Evolutionary conservation across 495 filamentous ascomycete genomes (phyloP), one percentile per base, ranked within the genome.

Genomic region (Arthonia radiata): DNA sequence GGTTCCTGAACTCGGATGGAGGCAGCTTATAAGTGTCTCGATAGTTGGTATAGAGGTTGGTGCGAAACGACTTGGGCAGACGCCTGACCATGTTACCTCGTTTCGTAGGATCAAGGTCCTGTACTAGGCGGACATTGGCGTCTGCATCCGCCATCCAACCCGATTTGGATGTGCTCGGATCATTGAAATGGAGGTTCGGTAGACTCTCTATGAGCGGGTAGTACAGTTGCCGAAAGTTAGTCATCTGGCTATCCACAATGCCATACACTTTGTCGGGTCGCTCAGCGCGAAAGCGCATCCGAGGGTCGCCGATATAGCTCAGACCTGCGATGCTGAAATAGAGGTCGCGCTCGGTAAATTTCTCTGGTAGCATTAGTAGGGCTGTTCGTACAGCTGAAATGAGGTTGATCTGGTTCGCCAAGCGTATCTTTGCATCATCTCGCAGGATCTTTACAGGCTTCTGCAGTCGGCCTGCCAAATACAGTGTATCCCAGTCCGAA

Each of bases 391-490:
- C 53, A 3, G 86, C 86, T 4, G 83, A 86, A 13, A 94, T 48
- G 4, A 97, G 61, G 42, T 97, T 97, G 46, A 86, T 67, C 44
- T 94, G 89, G 44, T 94, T 93, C 4, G 86, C 76, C 13, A 92
- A 57, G 11, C 82, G 76, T 18, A 97, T 77, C 27, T 68, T 65
- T 2, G 89, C 73, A 40, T 94, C 78, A 37, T 97, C 86, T 13
- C 81, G 71, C 4, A 97, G 61, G 37, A 94, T 97, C 50, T 94
- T 93, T 38, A 94, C 86, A 1, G 86, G 86, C 42, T 97, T 97
- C 17, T 97, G 86, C 23, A 97, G 52, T 22, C 86, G 77, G 1
- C 86, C 86, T 13, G 86, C 86, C 15, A 97, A 60, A 44, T 94
- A 97, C 22, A 97, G 53, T 0, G 76, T 91, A 28, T 82, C 66